These are phyloP conservation scores for Chaetomium tenue DNA, from an alignment of 495 filamentous ascomycete species.

Conservation along the genomic window DNA sequence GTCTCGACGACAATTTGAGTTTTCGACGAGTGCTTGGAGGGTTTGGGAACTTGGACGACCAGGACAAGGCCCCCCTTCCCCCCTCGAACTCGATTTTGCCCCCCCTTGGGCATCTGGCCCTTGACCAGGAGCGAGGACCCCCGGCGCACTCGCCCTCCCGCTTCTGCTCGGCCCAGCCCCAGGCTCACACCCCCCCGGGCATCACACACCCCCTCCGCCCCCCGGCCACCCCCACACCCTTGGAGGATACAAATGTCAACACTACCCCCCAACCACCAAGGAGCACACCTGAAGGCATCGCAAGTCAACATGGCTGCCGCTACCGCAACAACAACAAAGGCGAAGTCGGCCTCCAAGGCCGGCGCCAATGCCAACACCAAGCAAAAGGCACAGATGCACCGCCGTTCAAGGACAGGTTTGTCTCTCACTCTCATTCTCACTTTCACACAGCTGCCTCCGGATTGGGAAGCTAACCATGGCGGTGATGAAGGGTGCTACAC, in stretches of 20 bases:
- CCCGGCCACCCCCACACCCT: slow-evolving; percentile 38
- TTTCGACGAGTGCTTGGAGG: slow-evolving; percentile 21
- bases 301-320: slow-evolving; percentile 58
- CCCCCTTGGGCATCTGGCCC: slow-evolving; percentile 36
- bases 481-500: slow-evolving; percentile 82
- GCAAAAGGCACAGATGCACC: slow-evolving; percentile 77
- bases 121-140: slow-evolving; percentile 37
- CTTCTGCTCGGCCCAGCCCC: slow-evolving; percentile 49
- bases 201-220: slow-evolving; percentile 30
- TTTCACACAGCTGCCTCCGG: slow-evolving; percentile 5
- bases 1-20: slow-evolving; percentile 37
- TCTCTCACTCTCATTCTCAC: slow-evolving; percentile 15
- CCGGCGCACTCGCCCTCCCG: slow-evolving; percentile 42
- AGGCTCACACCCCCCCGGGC: slow-evolving; percentile 31
- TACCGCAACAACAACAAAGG: slow-evolving; percentile 48
- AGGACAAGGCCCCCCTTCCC: slow-evolving; percentile 21
- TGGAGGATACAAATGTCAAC: slow-evolving; percentile 59
- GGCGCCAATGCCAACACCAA: slow-evolving; percentile 56
- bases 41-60: slow-evolving; percentile 19
- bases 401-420: slow-evolving; percentile 89
- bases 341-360: slow-evolving; percentile 54
- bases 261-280: slow-evolving; percentile 56
- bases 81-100: slow-evolving; percentile 28
- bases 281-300: slow-evolving; percentile 51
- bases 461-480: slow-evolving; percentile 32